Evolutionary conservation across 306 rosid genomes (phyloP).

Genomic region (Dryas drummondii): DNA sequence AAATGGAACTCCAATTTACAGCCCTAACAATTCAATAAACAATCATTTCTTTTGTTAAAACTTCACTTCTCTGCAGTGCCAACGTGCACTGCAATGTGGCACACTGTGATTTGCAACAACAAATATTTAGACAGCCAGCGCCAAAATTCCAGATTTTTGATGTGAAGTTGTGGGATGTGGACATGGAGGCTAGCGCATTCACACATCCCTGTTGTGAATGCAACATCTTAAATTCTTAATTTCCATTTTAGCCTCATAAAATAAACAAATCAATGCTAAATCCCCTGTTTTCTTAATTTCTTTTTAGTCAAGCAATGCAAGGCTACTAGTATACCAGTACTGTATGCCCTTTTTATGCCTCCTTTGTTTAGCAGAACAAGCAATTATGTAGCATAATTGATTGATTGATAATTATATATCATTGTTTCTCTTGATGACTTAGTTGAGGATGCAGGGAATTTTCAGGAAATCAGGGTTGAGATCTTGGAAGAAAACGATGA

Average conservation of each 20-base stretch:
- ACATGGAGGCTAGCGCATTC: slow-evolving; percentile 28
- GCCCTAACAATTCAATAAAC: background rate
- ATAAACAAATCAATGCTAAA: background rate
- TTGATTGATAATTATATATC: too few relatives aligned
- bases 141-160: slow-evolving; percentile 39
- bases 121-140: slow-evolving; percentile 40
- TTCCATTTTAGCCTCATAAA: background rate
- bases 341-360: background rate
- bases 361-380: slow-evolving; percentile 14
- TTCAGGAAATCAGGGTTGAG: too few relatives aligned
- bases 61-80: background rate
- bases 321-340: too few relatives aligned
- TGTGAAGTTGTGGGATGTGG: slow-evolving; percentile 14
- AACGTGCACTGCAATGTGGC: slow-evolving; percentile 14
- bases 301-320: too few relatives aligned
- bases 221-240: background rate
- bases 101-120: background rate
- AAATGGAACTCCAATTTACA: too few relatives aligned
- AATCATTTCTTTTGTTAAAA: background rate
- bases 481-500: too few relatives aligned
- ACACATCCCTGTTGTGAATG: slow-evolving; percentile 17
- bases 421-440: too few relatives aligned
- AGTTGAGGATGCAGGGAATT: too few relatives aligned
- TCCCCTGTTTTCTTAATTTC: too few relatives aligned
- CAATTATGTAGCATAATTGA: slow-evolving; percentile 11